These are phyloP conservation scores for Usnea hakonensis DNA, from an alignment of 495 filamentous ascomycete species.

Conservation along the genomic window DNA sequence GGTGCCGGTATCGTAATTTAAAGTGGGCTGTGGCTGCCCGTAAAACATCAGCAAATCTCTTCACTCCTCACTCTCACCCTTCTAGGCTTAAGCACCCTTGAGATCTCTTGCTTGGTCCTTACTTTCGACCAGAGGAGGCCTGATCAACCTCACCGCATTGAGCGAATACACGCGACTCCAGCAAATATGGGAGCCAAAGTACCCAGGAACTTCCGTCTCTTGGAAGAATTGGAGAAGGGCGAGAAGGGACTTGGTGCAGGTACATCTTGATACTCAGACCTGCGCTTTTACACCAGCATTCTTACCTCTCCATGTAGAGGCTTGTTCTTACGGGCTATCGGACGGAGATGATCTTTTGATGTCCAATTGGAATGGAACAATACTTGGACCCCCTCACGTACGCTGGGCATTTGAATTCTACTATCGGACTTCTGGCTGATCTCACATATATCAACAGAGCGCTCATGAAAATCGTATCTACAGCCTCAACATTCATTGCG, in stretches of 20 bases:
- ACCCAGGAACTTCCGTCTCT: slow-evolving; percentile 87
- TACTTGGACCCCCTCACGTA: slow-evolving; percentile 94
- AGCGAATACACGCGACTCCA: not conserved
- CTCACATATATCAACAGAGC: slow-evolving; percentile 47
- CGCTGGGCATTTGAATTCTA: slow-evolving; percentile 27
- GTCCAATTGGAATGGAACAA: slow-evolving; percentile 98
- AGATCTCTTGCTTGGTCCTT: not conserved
- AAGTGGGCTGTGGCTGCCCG: slow-evolving; percentile 4
- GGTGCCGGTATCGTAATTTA: not conserved
- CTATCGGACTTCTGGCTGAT: slow-evolving; percentile 19
- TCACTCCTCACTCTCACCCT: not conserved
- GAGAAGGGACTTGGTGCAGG: slow-evolving; percentile 95
- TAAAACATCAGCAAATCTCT: not conserved
- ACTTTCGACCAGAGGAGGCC: too few species aligned
- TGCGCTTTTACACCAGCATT: too few species aligned
- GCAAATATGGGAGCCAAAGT: slow-evolving; percentile 69
- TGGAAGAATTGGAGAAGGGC: slow-evolving; percentile 97
- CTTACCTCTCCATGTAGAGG: too few species aligned
- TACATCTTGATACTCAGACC: slow-evolving; percentile 31
- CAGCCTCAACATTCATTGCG: slow-evolving; percentile 94
- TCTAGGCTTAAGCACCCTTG: too few species aligned
- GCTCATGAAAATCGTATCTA: slow-evolving; percentile 98
- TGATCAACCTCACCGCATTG: not conserved
- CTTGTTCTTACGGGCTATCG: slow-evolving; percentile 91
- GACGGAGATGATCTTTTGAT: slow-evolving; percentile 94